A percentile compares a stretch with the other conserved stretches of the same genome.
phyloP scores from a whole-genome alignment of 495 filamentous ascomycete genomes.

The Hypomontagnella submonticulosa region DNA sequence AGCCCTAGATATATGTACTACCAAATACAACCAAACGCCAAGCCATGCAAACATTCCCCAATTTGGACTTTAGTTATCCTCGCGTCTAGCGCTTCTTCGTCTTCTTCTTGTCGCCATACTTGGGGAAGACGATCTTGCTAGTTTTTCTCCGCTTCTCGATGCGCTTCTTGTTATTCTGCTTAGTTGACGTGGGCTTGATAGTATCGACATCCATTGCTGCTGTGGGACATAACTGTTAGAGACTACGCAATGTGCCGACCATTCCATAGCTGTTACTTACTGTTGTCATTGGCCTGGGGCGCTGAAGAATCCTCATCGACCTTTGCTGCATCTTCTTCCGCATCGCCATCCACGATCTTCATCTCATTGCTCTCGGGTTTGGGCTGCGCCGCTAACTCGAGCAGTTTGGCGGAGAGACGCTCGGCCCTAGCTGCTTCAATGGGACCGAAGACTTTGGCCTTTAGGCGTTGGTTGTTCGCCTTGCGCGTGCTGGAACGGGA shows the following conservation, averaged over 20 bases:
- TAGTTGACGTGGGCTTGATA: constrained; percentile 46
- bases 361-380: constrained; percentile 52
- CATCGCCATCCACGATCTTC: constrained; percentile 39
- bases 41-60: constrained; percentile 15
- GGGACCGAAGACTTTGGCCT: constrained; percentile 81
- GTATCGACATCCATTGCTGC: constrained; percentile 62
- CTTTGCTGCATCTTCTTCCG: constrained; percentile 49
- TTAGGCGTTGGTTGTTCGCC: constrained; percentile 78
- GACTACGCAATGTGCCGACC: not conserved
- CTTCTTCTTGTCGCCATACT: constrained; percentile 58
- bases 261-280: constrained; percentile 44
- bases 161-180: constrained; percentile 51
- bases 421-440: constrained; percentile 77
- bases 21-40: constrained; percentile 38
- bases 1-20: constrained; percentile 34
- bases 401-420: constrained; percentile 81
- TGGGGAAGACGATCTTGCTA: constrained; percentile 64
- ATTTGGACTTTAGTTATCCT: not conserved
- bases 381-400: constrained; percentile 77
- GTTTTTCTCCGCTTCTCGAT: constrained; percentile 61
- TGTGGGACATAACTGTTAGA: constrained; percentile 34
- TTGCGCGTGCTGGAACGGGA: constrained; percentile 78
- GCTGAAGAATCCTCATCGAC: constrained; percentile 40
- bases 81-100: constrained; percentile 51
- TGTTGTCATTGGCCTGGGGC: constrained; percentile 38